Conservation (phyloP, 2,329 filamentous ascomycete genomes). For the Claviceps fusiformis region DNA sequence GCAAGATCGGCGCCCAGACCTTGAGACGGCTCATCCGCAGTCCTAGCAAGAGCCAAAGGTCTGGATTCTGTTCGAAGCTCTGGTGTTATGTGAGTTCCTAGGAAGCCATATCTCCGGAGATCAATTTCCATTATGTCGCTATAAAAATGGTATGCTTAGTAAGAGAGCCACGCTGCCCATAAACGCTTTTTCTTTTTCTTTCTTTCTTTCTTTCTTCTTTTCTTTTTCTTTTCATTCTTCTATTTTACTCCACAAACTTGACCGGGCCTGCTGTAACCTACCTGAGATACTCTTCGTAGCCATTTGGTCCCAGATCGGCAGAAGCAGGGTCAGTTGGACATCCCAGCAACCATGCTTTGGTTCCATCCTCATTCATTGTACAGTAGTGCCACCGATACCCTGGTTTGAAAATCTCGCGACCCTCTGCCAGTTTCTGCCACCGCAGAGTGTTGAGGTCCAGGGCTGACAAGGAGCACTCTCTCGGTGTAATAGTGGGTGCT, state of each 20-base stretch:
- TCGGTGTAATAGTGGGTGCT: constrained; percentile 69
- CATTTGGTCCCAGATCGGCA: constrained; percentile 52
- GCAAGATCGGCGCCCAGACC: constrained; percentile 76
- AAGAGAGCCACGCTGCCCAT: background rate
- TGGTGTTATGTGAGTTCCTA: constrained; percentile 60
- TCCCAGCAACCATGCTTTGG: constrained; percentile 92
- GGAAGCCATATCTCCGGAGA: constrained; percentile 75
- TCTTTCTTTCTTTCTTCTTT: too few relatives aligned
- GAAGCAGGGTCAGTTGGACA: constrained; percentile 62
- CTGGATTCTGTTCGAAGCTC: constrained; percentile 38
- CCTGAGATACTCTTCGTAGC: constrained; percentile 78
- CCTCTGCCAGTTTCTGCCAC: constrained; percentile 92
- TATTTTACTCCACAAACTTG: too few relatives aligned
- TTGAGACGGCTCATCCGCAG: constrained; percentile 42
- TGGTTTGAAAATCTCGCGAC: constrained; percentile 79
- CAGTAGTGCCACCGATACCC: constrained; percentile 99
- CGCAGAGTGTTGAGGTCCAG: constrained; percentile 75
- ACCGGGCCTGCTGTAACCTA: constrained; percentile 11
- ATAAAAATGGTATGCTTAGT: background rate
- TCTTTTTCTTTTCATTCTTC: too few relatives aligned
- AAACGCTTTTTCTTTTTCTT: too few relatives aligned
- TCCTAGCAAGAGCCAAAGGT: constrained; percentile 32
- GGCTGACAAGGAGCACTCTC: constrained; percentile 82
- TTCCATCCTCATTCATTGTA: constrained; percentile 87
- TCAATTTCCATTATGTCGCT: constrained; percentile 89